A percentile compares a stretch with the other conserved stretches of the same genome.
phyloP scores from a whole-genome alignment of 1,139 yeast species.

The Geotrichum bryndzae region DNA sequence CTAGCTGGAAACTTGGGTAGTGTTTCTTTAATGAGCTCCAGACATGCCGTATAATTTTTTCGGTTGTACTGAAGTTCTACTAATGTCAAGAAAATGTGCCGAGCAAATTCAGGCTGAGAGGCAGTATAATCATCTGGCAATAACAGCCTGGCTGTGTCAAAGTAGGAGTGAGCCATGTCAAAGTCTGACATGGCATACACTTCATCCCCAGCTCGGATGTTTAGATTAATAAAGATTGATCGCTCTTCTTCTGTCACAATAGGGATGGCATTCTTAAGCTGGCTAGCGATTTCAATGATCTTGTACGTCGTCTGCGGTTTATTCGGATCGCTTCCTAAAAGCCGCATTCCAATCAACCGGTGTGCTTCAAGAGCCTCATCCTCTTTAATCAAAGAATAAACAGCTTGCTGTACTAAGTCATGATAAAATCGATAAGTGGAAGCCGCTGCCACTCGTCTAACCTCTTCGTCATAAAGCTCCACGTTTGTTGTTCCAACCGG shows the following conservation, averaged over 20 bases:
- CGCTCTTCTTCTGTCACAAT: constrained; percentile 28
- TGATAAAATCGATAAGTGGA: constrained; percentile 37
- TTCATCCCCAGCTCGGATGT: constrained; percentile 29
- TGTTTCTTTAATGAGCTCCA: constrained; percentile 23
- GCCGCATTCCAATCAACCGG: constrained; percentile 42
- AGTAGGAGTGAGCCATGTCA: constrained; percentile 30
- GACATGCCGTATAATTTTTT: constrained; percentile 26
- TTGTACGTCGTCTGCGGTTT: constrained; percentile 24
- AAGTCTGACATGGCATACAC: constrained; percentile 31
- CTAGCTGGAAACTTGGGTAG: constrained; percentile 22
- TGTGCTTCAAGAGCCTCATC: constrained; percentile 38
- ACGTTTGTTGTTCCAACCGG: constrained; percentile 37
- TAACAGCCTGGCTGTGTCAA: constrained; percentile 26
- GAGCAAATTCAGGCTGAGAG: constrained; percentile 20
- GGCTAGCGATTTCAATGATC: constrained; percentile 30
- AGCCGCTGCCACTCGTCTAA: constrained; percentile 40
- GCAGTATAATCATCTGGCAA: constrained; percentile 22
- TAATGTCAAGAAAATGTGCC: constrained; percentile 26
- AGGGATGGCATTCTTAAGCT: constrained; percentile 28
- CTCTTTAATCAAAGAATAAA: constrained; percentile 29
- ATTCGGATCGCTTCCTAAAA: constrained; percentile 30
- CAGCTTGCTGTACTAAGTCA: constrained; percentile 37
- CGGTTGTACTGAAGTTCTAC: constrained; percentile 29
- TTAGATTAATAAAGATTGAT: constrained; percentile 24
- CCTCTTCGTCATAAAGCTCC: constrained; percentile 37